Evolutionary conservation across 768 basidiomycete species (phyloP).

Genomic region (Hortiboletus campestris): DNA sequence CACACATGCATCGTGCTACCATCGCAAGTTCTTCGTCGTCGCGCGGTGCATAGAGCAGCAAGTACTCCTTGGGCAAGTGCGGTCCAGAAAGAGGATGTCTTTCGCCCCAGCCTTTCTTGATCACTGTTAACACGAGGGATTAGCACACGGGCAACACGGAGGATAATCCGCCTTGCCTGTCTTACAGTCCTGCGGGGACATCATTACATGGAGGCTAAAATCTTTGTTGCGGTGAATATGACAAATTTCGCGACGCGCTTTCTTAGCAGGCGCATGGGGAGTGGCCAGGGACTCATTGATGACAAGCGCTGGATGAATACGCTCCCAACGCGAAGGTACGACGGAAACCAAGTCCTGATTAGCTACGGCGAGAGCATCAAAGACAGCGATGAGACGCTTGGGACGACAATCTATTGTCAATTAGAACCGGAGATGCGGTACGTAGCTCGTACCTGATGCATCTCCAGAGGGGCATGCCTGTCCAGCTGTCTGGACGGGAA

Average conservation of each 20-base stretch:
- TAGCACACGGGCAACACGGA: background rate
- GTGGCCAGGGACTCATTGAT: background rate
- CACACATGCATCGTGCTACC: background rate
- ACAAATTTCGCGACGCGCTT: background rate
- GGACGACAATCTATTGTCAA: background rate
- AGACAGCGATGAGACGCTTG: background rate
- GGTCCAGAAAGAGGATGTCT: background rate
- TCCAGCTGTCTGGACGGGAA: slow-evolving; percentile 7
- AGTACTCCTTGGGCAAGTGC: background rate
- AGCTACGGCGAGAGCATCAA: background rate
- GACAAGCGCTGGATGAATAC: background rate
- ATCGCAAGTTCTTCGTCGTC: slow-evolving; percentile 2
- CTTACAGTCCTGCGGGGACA: background rate
- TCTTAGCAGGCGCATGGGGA: background rate
- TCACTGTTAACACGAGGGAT: background rate
- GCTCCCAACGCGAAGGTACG: background rate
- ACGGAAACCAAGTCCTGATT: background rate
- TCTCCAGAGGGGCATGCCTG: background rate
- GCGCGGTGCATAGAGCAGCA: slow-evolving; percentile 3
- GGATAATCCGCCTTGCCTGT: background rate
- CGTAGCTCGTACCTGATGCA: background rate
- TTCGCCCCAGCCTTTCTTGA: slow-evolving; percentile 6
- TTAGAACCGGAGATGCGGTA: background rate
- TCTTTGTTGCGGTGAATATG: background rate
- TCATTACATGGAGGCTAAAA: background rate